Conservation (phyloP, 2,329 filamentous ascomycete species). For the Bipolaris bicolor region DNA sequence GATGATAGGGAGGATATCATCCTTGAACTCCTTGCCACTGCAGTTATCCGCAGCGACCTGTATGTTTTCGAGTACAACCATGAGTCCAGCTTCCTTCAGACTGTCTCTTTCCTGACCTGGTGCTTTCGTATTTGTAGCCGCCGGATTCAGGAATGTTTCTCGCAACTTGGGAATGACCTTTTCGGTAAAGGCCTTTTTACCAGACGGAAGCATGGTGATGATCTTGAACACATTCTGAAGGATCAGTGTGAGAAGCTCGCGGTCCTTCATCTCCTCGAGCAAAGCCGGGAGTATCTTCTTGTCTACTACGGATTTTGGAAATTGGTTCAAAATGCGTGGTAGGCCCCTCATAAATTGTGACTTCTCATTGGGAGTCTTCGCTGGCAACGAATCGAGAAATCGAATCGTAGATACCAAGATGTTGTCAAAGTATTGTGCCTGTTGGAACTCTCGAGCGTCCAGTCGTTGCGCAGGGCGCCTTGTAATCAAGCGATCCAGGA, state of each 20-base stretch:
- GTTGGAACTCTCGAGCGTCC: slow-evolving; percentile 88
- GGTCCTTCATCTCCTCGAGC: slow-evolving; percentile 92
- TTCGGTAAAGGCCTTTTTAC: slow-evolving; percentile 80
- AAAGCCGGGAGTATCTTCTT: slow-evolving; percentile 91
- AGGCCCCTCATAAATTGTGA: slow-evolving; percentile 88
- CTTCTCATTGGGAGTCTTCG: slow-evolving; percentile 91
- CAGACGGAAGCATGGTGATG: slow-evolving; percentile 72
- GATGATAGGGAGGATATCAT: slow-evolving; percentile 89
- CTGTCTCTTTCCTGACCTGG: slow-evolving; percentile 74
- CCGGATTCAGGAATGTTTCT: slow-evolving; percentile 75
- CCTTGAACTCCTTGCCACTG: slow-evolving; percentile 91
- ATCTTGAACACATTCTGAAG: slow-evolving; percentile 94
- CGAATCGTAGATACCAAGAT: slow-evolving; percentile 95
- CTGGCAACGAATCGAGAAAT: slow-evolving; percentile 88
- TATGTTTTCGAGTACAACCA: slow-evolving; percentile 88
- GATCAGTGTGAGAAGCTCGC: slow-evolving; percentile 81
- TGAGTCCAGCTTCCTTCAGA: slow-evolving; percentile 84
- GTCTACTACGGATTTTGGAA: slow-evolving; percentile 90
- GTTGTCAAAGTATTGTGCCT: slow-evolving; percentile 96
- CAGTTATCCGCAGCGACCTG: slow-evolving; percentile 77
- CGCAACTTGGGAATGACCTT: slow-evolving; percentile 84
- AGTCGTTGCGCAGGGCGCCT: slow-evolving; percentile 85
- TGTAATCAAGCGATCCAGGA: slow-evolving; percentile 86
- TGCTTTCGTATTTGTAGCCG: slow-evolving; percentile 44
- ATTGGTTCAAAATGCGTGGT: slow-evolving; percentile 84